Base-by-base conservation (phyloP, 2,329 filamentous ascomycete genomes). In the Trichothecium sympodiale region DNA sequence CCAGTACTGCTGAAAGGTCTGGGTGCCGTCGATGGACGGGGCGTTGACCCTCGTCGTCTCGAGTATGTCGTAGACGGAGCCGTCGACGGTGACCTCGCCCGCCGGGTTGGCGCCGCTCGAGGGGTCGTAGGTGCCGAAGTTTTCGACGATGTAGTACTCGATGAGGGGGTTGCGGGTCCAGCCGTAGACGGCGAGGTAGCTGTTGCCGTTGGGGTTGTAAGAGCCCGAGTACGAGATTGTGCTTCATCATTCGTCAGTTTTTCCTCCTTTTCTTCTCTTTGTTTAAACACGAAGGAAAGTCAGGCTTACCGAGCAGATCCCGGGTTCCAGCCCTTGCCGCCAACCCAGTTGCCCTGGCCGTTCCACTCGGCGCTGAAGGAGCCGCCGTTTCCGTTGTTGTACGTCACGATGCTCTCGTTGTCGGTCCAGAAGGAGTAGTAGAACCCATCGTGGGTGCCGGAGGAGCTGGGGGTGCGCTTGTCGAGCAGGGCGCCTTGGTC, bases 321-420 rank as follows among this genome's bases (percentile, higher is more conserved):
- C 14, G 69, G 63, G 38, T 64, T 64, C 70, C 71, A 76, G 28
- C 73, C 72, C 54, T 74, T 76, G 23, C 72, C 73, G 39, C 59
- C 68, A 23, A 74, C 69, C 31, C 73, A 67, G 57, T 74, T 71
- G 25, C 68, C 69, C 17, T 50, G 54, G 32, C 58, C 57, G 30
- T 41, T 48, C 69, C 69, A 74, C 8, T 30, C 23, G 31, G 49
- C 64, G 54, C 37, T 59, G 55, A 71, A 72, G 18, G 54, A 46
- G 1, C 66, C 67, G 3, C 44, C 56, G 5, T 46, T 45, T 3
- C 56, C 56, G 47, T 70, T 70, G 36, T 46, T 63, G 50, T 69
- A 69, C 20, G 53, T 60, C 8, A 66, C 63, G 13, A 45, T 47
- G 15, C 56, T 61, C 31, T 54, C 60, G 2, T 59, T 61, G 30